Evolutionary conservation across 2,329 filamentous ascomycete genomes (phyloP).

Genomic region (Zasmidium citrigriseum): DNA sequence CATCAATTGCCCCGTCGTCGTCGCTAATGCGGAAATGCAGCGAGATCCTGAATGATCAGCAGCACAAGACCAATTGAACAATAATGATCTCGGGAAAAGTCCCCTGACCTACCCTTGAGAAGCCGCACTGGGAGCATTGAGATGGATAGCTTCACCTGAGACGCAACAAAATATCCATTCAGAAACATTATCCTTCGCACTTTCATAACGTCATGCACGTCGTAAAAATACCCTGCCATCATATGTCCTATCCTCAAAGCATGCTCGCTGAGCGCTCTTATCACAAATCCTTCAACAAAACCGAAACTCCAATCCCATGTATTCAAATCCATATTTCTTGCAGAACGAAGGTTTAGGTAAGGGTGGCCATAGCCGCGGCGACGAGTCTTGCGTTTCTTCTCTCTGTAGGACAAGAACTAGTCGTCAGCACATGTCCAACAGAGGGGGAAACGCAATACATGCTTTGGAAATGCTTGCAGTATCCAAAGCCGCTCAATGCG

Average conservation of each 20-base stretch:
- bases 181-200: background rate
- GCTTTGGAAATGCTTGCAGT: background rate
- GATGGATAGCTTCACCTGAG: background rate
- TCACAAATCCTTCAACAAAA: background rate
- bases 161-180: background rate
- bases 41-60: background rate
- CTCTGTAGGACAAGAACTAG: slow-evolving; percentile 33
- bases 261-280: background rate
- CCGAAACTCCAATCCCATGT: background rate
- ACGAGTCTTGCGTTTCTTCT: slow-evolving; percentile 46
- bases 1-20: background rate
- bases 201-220: slow-evolving; percentile 1
- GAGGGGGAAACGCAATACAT: background rate
- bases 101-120: background rate
- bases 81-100: too few species aligned
- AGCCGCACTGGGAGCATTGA: too few species aligned
- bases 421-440: slow-evolving; percentile 15
- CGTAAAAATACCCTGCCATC: slow-evolving; percentile 5
- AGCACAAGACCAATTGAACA: background rate
- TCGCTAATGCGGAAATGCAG: background rate
- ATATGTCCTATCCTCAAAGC: background rate
- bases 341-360: slow-evolving; percentile 33
- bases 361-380: slow-evolving; percentile 46
- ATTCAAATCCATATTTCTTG: background rate
- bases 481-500: slow-evolving; percentile 52